These are phyloP conservation scores for Hanseniaspora gamundiae DNA, from an alignment of 1,139 yeast genomes.

Conservation along the genomic window DNA sequence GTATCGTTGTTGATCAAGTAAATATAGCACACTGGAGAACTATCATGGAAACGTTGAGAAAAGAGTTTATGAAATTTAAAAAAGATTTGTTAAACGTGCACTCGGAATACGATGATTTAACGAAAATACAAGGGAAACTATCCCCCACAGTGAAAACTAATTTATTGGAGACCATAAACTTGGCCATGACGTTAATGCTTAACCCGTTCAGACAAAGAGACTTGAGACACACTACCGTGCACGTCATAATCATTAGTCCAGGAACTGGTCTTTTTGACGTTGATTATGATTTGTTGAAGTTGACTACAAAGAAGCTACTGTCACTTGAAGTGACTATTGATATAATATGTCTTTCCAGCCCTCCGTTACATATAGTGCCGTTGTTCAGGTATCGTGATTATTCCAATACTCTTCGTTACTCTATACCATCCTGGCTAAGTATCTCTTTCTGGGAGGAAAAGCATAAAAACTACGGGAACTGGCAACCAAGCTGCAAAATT, in stretches of 20 bases:
- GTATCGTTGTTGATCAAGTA: conserved; percentile 93
- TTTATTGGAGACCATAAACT: conserved; percentile 71
- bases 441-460: conserved; percentile 73
- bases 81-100: conserved; percentile 50
- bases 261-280: conserved; percentile 93
- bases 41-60: conserved; percentile 76
- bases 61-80: conserved; percentile 76
- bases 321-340: conserved; percentile 80
- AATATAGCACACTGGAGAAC: conserved; percentile 80
- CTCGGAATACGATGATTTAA: conserved; percentile 26
- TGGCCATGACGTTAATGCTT: conserved; percentile 69
- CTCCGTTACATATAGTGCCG: conserved; percentile 89
- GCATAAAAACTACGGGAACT: conserved; percentile 34
- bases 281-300: conserved; percentile 61
- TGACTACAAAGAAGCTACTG: conserved; percentile 64
- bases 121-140: conserved; percentile 42
- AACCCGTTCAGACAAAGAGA: conserved; percentile 81
- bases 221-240: conserved; percentile 73
- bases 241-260: conserved; percentile 76
- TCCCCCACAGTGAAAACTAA: conserved; percentile 87
- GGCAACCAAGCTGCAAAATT: conserved; percentile 90
- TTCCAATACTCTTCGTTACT: conserved; percentile 47
- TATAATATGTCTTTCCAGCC: conserved; percentile 75
- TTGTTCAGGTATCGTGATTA: conserved; percentile 58
- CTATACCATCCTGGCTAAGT: conserved; percentile 92